Evolutionary conservation across 768 basidiomycete genomes (phyloP).

Genomic region (Rhizopogon sp.): DNA sequence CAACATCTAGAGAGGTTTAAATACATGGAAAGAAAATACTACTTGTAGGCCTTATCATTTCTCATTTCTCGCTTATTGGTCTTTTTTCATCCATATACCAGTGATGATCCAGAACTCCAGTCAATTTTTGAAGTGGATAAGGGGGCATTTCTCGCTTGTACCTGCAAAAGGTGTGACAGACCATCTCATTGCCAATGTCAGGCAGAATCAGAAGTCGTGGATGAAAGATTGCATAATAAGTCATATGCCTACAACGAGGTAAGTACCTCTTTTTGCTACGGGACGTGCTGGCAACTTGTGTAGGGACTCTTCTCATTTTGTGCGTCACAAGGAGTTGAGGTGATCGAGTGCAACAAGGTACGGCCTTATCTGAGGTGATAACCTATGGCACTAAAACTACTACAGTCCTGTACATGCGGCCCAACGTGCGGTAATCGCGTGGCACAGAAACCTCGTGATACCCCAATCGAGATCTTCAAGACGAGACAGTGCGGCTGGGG

Average conservation of each 20-base stretch:
- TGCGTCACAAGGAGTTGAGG: constrained; percentile 37
- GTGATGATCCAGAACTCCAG: constrained; percentile 12
- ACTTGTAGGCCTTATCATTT: constrained; percentile 33
- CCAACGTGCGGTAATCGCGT: constrained; percentile 52
- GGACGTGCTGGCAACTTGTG: neutral
- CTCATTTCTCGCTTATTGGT: constrained; percentile 3
- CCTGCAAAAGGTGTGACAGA: constrained; percentile 33
- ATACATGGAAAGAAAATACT: constrained; percentile 52
- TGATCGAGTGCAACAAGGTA: constrained; percentile 66
- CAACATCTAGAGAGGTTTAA: constrained; percentile 35
- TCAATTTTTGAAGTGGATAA: constrained; percentile 19
- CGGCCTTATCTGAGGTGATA: constrained; percentile 4
- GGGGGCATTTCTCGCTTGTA: constrained; percentile 39
- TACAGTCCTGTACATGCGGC: constrained; percentile 42
- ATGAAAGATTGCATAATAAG: constrained; percentile 21
- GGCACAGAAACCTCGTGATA: constrained; percentile 50
- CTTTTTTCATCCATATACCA: neutral
- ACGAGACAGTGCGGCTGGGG: constrained; percentile 62
- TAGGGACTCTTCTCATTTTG: constrained; percentile 50
- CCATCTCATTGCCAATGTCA: constrained; percentile 45
- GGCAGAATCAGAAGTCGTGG: constrained; percentile 33
- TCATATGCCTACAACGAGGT: constrained; percentile 41
- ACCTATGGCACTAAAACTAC: neutral
- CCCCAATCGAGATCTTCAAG: constrained; percentile 64
- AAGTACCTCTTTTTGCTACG: constrained; percentile 13